phyloP scores from a whole-genome alignment of 148 eudicot genomes.

The Rhododendron mucronatum region DNA sequence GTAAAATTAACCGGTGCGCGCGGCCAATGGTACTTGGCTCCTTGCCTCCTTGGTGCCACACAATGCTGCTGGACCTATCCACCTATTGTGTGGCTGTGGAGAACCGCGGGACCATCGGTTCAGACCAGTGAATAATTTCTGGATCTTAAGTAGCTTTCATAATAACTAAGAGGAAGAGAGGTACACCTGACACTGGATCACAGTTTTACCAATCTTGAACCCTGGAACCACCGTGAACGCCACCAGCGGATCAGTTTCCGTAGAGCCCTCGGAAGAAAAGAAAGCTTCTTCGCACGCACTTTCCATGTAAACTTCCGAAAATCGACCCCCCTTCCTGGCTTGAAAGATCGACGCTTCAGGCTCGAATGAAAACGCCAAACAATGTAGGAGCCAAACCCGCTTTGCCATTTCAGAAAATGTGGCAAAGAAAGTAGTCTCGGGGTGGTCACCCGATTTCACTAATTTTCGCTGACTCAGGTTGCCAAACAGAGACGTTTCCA shows the following conservation, averaged over 20 bases:
- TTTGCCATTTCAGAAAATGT: slow-evolving; percentile 75
- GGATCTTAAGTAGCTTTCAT: not conserved
- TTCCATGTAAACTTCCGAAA: slow-evolving; percentile 89
- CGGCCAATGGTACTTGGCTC: not conserved
- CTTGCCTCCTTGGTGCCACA: not conserved
- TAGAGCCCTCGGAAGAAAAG: slow-evolving; percentile 7
- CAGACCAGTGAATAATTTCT: slow-evolving; percentile 14
- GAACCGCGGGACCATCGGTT: not conserved
- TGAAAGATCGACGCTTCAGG: slow-evolving; percentile 63
- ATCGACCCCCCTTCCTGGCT: slow-evolving; percentile 45
- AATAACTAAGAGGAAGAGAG: slow-evolving; percentile 29
- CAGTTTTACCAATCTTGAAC: slow-evolving; percentile 67
- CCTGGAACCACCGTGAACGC: slow-evolving; percentile 89
- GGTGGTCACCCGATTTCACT: slow-evolving; percentile 54
- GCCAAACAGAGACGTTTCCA: slow-evolving; percentile 78
- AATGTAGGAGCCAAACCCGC: slow-evolving; percentile 76
- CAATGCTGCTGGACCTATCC: not conserved
- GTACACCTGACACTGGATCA: slow-evolving; percentile 80
- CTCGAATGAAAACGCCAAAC: slow-evolving; percentile 63
- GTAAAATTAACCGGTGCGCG: not conserved
- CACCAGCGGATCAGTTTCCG: slow-evolving; percentile 44
- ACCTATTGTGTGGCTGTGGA: not conserved
- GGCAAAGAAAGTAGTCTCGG: slow-evolving; percentile 50
- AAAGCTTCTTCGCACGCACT: slow-evolving; percentile 70
- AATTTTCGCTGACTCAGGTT: slow-evolving; percentile 54